Evolutionary conservation across 371 early-diverging fungal species (phyloP), one percentile per base, ranked within the genome.

Genomic region (Rhizopus sp.): DNA sequence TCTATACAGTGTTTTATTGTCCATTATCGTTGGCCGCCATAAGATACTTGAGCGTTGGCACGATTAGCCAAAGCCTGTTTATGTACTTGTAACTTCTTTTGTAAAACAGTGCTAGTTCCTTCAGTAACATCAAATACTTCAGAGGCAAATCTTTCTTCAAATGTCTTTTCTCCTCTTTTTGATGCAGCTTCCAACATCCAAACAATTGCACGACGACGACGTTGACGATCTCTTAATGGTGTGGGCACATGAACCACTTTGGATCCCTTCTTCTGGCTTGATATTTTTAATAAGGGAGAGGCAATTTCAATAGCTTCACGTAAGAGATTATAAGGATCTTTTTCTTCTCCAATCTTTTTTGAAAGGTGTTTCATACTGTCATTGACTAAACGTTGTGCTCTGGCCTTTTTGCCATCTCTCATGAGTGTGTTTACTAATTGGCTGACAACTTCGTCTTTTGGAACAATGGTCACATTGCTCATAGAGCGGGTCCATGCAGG

Each of bases 371-470:
- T 59, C 60, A 94, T 71, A 15, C 94, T 89, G 57, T 87, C 84
- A 16, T 71, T 67, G 0, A 95, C 76, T 33, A 87, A 73, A 5
- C 86, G 69, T 59, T 91, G 86, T 13, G 95, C 93, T 16, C 78
- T 77, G 13, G 85, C 81, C 65, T 93, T 93, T 70, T 90, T 88
- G 46, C 94, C 94, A 52, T 92, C 86, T 47, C 88, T 78, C 94
- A 94, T 94, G 50, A 94, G 75, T 57, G 89, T 88, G 72, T 93
- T 94, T 50, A 92, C 90, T 7, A 92, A 60, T 51, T 93, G 93
- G 29, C 82, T 76, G 13, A 93, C 67, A 12, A 90, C 76, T 12
- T 88, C 85, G 65, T 93, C 86, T n/a, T 78, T 70, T 30, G 73
- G 72, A 31, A 73, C 66, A 10, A 57, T 37, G 17, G 72, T 65